Evolutionary conservation across 1,139 yeast genomes (phyloP), one percentile per base, ranked within the genome.

Genomic region (Debaryomyces sp.): DNA sequence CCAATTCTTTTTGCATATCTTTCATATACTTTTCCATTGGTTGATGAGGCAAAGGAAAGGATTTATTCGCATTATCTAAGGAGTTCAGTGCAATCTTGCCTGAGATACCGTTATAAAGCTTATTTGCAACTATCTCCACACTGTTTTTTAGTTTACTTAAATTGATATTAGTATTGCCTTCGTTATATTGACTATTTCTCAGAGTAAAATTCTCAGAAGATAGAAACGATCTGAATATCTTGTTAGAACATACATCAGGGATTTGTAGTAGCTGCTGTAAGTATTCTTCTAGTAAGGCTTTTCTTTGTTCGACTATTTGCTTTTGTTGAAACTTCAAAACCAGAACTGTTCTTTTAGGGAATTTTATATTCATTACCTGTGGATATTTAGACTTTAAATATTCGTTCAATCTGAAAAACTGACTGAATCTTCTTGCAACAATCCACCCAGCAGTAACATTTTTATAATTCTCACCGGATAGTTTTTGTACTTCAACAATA

Each of bases 391-490:
- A 64, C 49, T 78, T 81, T 53, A 92, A 68, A 55, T 87, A 85
- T 54, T 81, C 84, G 59, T 91, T 85, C 29, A 92, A 71, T 53
- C 79, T 81, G 65, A 78, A 84, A 63, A 92, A 92, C 59, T 92
- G 97, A 58, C 89, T 88, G 61, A 84, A 92, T 49, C 98, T 72
- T 56, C 97, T 72, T 0, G 96, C 95, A 29, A 91, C 89, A 44
- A 89, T 84, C 97, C 97, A 92, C 0, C 92, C 90, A 0, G 94
- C 90, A 7, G 81, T 74, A 6, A 80, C 77, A 6, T 70, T 71
- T 15, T 75, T 74, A 2, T 77, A 71, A 48, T 73, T 70, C 10
- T 72, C 75, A 24, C 63, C 65, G 1, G 78, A 70, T 35, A 75
- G 64, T 52, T 85, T 84, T 50, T 84, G 85, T 5, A 91, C 90